Evolutionary conservation across 306 rosid genomes (phyloP).

Genomic region (Prunus padus): DNA sequence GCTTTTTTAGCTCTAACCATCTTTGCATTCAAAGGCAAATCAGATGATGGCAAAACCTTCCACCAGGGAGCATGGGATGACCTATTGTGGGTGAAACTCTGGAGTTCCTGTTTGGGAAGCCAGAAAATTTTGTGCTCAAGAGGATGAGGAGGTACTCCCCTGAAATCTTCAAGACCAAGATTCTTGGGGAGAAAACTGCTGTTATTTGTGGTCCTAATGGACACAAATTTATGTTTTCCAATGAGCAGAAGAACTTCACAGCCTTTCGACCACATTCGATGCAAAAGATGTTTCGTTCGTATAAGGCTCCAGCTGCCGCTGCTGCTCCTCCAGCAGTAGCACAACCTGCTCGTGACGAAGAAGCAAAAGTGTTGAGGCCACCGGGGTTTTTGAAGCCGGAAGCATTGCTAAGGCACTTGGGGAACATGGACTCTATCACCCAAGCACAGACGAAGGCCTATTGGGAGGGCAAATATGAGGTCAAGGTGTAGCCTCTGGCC

Average conservation of each 20-base stretch:
- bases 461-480: conserved; percentile 47
- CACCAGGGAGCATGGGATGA: conserved; percentile 57
- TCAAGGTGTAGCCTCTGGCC: conserved; percentile 37
- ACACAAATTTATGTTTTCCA: conserved; percentile 44
- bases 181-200: conserved; percentile 50
- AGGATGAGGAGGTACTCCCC: conserved; percentile 36
- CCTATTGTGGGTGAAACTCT: conserved; percentile 45
- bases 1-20: conserved; percentile 15
- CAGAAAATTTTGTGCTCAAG: conserved; percentile 32
- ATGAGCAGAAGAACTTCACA: conserved; percentile 45
- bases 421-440: conserved; percentile 37
- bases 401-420: conserved; percentile 44
- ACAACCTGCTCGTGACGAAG: conserved; percentile 3
- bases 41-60: conserved; percentile 26
- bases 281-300: conserved; percentile 22
- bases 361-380: conserved; percentile 7
- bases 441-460: conserved; percentile 34
- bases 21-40: conserved; percentile 20
- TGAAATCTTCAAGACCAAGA: conserved; percentile 40
- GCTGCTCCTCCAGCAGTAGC: not conserved
- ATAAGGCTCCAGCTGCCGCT: conserved; percentile 4
- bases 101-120: conserved; percentile 39
- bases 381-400: conserved; percentile 54
- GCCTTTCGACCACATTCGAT: conserved; percentile 23
- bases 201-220: conserved; percentile 48